Conservation (phyloP, 768 basidiomycete genomes). For the Auricularia auricula-judae region DNA sequence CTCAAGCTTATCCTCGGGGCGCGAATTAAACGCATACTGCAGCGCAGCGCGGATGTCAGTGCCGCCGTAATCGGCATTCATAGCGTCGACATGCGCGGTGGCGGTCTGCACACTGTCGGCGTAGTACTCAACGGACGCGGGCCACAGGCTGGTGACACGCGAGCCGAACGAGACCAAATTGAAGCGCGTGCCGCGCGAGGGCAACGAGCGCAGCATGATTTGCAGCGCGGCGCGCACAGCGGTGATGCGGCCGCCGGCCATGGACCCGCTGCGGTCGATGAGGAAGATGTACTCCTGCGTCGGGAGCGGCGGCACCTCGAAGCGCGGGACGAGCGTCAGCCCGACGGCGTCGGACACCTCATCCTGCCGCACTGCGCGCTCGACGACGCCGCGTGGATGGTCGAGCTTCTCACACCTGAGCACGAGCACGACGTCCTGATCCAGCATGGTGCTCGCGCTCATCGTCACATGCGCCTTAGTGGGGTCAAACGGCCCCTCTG, state of each 20-base stretch:
- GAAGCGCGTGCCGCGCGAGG: constrained; percentile 27
- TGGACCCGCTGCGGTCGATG: constrained; percentile 48
- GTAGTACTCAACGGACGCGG: constrained; percentile 12
- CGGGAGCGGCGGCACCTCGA: constrained; percentile 28
- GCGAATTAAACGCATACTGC: constrained; percentile 23
- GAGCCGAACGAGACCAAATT: constrained; percentile 50
- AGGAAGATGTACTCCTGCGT: constrained; percentile 51
- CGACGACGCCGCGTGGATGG: constrained; percentile 44
- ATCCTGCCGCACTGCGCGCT: constrained; percentile 11
- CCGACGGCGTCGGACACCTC: constrained; percentile 22
- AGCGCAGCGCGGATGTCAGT: constrained; percentile 40
- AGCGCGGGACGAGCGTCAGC: constrained; percentile 43
- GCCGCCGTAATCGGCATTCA: constrained; percentile 37
- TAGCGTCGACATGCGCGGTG: constrained; percentile 22
- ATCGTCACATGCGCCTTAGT: constrained; percentile 4
- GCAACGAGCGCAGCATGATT: constrained; percentile 33
- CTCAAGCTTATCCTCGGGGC: constrained; percentile 10
- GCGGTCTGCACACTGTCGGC: constrained; percentile 8
- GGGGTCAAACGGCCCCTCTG: constrained; percentile 15
- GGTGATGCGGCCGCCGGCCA: constrained; percentile 20
- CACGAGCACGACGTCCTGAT: constrained; percentile 39
- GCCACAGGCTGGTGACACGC: constrained; percentile 23
- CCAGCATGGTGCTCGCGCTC: constrained; percentile 30
- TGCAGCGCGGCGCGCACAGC: constrained; percentile 16
- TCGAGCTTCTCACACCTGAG: constrained; percentile 40